These are phyloP conservation scores for Primulina tabacum DNA, from an alignment of 257 asterid species.

Conservation along the genomic window DNA sequence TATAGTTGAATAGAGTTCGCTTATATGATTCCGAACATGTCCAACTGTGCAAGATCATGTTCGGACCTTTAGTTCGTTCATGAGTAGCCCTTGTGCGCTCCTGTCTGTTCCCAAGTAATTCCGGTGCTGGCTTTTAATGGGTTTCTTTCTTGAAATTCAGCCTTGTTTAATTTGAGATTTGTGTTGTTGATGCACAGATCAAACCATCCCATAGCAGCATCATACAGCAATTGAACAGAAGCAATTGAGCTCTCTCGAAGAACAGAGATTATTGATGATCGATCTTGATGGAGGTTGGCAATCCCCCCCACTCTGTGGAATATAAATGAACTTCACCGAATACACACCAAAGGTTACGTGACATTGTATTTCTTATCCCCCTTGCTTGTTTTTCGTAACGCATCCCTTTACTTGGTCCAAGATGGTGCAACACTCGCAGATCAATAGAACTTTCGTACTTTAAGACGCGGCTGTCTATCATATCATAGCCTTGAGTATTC, in stretches of 20 bases:
- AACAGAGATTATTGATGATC: not conserved
- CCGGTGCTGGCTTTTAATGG: not conserved
- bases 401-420: not conserved
- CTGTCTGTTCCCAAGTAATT: not conserved
- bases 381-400: not conserved
- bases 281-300: not conserved
- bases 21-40: not conserved
- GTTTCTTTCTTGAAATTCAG: not conserved
- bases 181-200: not conserved
- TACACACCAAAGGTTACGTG: not conserved
- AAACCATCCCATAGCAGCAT: not conserved
- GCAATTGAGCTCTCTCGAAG: not conserved
- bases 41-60: not conserved
- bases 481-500: not conserved
- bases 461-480: not conserved
- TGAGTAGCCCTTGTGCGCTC: not conserved
- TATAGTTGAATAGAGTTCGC: too few relatives aligned
- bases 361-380: not conserved
- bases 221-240: not conserved
- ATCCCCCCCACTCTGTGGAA: not conserved
- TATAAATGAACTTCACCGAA: not conserved
- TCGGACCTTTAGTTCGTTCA: not conserved
- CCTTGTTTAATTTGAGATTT: not conserved
- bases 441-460: not conserved
- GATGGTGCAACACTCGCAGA: not conserved